phyloP scores from a whole-genome alignment of 139 green algal species.

The Diplosphaera chodatii region DNA sequence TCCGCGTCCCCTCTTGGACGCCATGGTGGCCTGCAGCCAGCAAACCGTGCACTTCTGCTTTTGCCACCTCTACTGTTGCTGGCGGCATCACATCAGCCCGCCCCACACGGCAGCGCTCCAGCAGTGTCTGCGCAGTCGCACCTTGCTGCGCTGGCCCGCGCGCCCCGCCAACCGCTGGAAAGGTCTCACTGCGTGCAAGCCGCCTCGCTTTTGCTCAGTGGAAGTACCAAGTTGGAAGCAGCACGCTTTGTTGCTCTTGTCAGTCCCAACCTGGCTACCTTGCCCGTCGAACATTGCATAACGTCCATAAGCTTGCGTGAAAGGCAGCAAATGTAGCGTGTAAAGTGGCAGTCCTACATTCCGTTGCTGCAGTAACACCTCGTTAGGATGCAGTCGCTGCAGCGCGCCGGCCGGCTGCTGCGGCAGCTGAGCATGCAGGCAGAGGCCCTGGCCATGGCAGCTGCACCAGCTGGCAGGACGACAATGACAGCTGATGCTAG shows the following conservation, averaged over 20 bases:
- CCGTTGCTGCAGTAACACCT: no score
- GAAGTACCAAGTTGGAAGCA: background rate
- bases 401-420: background rate
- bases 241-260: no score
- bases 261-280: no score
- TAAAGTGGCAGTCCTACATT: no score
- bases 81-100: no score
- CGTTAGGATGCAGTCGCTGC: background rate
- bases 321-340: no score
- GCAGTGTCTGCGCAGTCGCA: background rate
- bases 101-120: no score
- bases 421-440: background rate
- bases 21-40: constrained; percentile 21
- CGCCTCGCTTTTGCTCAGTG: background rate
- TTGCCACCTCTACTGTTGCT: no score
- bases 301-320: no score
- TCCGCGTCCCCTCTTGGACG: constrained; percentile 50
- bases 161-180: background rate
- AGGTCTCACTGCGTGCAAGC: background rate
- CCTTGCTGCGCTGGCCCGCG: background rate
- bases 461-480: background rate
- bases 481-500: no score
- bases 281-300: no score
- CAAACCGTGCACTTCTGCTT: background rate
- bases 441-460: no score